Evolutionary conservation across 2,329 filamentous ascomycete species (phyloP).

Genomic region (Colletotrichum graminicola): DNA sequence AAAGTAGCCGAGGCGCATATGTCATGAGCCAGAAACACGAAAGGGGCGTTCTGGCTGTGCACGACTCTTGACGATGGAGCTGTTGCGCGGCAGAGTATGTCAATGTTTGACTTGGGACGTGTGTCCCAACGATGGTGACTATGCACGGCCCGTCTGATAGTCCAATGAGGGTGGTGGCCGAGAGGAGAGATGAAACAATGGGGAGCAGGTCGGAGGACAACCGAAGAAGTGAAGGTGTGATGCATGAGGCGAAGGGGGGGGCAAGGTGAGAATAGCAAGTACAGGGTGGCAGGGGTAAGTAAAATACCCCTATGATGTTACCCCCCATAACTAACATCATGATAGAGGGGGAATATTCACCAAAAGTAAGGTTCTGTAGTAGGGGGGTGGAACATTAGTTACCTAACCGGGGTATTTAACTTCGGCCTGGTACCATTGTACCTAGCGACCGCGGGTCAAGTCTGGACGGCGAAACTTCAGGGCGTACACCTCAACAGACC

Average conservation of each 20-base stretch:
- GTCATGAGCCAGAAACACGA: slow-evolving; percentile 13
- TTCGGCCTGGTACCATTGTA: too few relatives aligned
- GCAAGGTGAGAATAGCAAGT: neutral
- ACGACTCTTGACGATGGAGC: slow-evolving; percentile 8
- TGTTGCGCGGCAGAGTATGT: neutral
- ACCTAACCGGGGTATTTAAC: too few relatives aligned
- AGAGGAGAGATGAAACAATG: slow-evolving; percentile 36
- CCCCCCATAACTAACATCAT: too few relatives aligned
- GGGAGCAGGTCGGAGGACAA: slow-evolving; percentile 18
- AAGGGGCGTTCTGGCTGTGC: slow-evolving; percentile 3
- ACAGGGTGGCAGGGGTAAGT: too few relatives aligned
- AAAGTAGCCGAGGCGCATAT: slow-evolving; percentile 22
- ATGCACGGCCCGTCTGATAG: slow-evolving; percentile 24
- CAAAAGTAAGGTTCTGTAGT: too few relatives aligned
- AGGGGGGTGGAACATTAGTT: too few relatives aligned
- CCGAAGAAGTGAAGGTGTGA: neutral
- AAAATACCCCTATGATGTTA: too few relatives aligned
- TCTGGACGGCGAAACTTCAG: neutral
- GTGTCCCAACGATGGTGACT: slow-evolving; percentile 7
- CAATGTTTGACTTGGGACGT: neutral
- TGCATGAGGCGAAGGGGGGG: neutral
- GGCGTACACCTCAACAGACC: neutral
- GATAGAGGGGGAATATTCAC: too few relatives aligned
- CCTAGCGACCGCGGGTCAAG: neutral
- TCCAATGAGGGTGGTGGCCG: slow-evolving; percentile 21